Percentiles rank a stretch among this genome's conserved stretches.
These are phyloP conservation scores for Hypoxylon fragiforme DNA, from an alignment of 495 filamentous ascomycete species.

Conservation along the genomic window DNA sequence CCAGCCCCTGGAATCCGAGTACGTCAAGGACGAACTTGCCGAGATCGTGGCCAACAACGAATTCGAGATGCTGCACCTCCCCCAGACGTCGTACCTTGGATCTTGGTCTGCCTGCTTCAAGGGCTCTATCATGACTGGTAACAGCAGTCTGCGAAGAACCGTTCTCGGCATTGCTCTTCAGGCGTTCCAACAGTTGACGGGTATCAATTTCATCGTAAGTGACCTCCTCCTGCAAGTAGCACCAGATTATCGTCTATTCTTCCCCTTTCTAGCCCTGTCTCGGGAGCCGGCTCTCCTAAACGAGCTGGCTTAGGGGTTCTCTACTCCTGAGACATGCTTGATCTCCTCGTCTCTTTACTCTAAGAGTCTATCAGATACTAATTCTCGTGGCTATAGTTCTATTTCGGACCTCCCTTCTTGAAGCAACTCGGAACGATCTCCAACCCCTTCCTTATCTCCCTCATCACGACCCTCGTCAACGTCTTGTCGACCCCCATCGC, in stretches of 20 bases:
- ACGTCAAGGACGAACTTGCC: conserved; percentile 67
- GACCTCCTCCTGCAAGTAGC: no score
- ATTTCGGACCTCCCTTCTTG: conserved; percentile 84
- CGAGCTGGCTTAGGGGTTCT: not conserved
- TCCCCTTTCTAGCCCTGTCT: not conserved
- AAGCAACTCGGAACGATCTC: conserved; percentile 67
- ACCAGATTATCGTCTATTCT: no score
- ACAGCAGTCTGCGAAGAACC: conserved; percentile 69
- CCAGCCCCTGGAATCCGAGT: conserved; percentile 62
- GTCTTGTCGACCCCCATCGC: conserved; percentile 79
- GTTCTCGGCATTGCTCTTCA: conserved; percentile 67
- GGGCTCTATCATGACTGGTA: conserved; percentile 61
- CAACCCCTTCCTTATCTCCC: conserved; percentile 76
- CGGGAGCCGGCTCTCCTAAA: not conserved
- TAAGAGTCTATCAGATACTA: not conserved
- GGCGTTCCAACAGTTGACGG: conserved; percentile 65
- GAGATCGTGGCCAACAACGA: conserved; percentile 74
- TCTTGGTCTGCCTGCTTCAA: conserved; percentile 71
- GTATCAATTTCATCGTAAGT: conserved; percentile 77
- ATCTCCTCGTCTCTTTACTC: not conserved
- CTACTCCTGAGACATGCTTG: not conserved
- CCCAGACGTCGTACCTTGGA: conserved; percentile 59
- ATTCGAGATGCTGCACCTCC: conserved; percentile 62
- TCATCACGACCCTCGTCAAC: conserved; percentile 86
- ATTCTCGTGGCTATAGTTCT: conserved; percentile 56